A percentile compares a stretch with the other conserved stretches of the same genome.
Evolutionary conservation across 2,329 filamentous ascomycete species (phyloP).

Genomic region (Tolypocladium album): DNA sequence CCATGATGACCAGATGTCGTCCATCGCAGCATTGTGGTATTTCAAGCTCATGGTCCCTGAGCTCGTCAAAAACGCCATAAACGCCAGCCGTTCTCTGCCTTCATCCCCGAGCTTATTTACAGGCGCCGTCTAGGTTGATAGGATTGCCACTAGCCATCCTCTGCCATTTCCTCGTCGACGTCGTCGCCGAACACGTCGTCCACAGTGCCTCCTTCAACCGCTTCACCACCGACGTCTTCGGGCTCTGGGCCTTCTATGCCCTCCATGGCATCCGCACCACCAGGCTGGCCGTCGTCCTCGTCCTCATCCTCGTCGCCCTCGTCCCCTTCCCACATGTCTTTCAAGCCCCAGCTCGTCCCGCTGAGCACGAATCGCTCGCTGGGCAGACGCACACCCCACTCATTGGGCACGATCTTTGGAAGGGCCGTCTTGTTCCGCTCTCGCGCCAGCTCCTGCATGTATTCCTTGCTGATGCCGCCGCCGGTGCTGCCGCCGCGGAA

Average conservation of each 20-base stretch:
- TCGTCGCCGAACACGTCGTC: slow-evolving; percentile 46
- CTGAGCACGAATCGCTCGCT: slow-evolving; percentile 59
- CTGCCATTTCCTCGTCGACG: slow-evolving; percentile 47
- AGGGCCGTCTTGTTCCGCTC: slow-evolving; percentile 59
- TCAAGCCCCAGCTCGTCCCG: slow-evolving; percentile 53
- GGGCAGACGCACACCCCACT: slow-evolving; percentile 57
- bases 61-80: slow-evolving; percentile 4
- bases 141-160: slow-evolving; percentile 14
- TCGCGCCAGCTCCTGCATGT: slow-evolving; percentile 62
- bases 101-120: not conserved
- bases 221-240: slow-evolving; percentile 34
- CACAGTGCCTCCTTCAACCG: slow-evolving; percentile 37
- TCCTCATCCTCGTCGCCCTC: slow-evolving; percentile 22
- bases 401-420: slow-evolving; percentile 50
- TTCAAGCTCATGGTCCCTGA: not conserved
- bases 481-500: slow-evolving; percentile 47
- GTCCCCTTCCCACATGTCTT: slow-evolving; percentile 45
- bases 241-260: slow-evolving; percentile 29
- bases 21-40: not conserved
- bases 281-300: slow-evolving; percentile 28
- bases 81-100: slow-evolving; percentile 1
- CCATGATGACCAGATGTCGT: not conserved
- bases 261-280: slow-evolving; percentile 37
- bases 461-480: slow-evolving; percentile 58
- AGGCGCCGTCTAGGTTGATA: not conserved